Conservation (phyloP, 2,329 filamentous ascomycete genomes). For the Arachnopeziza araneosa region DNA sequence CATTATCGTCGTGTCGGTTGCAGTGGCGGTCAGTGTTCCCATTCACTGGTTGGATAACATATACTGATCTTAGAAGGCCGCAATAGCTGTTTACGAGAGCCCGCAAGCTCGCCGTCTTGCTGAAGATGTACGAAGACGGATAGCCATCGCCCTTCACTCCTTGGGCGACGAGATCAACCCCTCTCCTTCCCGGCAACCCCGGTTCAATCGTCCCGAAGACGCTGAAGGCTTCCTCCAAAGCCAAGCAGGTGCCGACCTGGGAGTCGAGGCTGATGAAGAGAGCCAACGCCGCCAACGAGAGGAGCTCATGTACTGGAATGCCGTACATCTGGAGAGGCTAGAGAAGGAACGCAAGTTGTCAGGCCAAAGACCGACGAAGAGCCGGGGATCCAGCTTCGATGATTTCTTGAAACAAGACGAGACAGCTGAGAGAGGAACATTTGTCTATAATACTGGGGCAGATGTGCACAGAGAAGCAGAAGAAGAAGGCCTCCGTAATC, state of each 20-base stretch:
- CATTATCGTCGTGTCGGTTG: constrained; percentile 29
- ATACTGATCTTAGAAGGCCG: constrained; percentile 16
- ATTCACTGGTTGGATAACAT: neutral
- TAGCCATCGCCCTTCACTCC: constrained; percentile 54
- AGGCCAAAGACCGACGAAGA: constrained; percentile 24
- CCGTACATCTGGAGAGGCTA: constrained; percentile 45
- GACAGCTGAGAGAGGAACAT: constrained; percentile 48
- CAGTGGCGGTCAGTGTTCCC: constrained; percentile 27
- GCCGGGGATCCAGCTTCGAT: constrained; percentile 41
- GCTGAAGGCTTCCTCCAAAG: constrained; percentile 57
- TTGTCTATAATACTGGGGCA: constrained; percentile 52
- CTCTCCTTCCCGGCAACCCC: constrained; percentile 36
- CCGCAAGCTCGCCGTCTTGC: constrained; percentile 58
- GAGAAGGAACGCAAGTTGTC: constrained; percentile 30
- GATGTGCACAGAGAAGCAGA: constrained; percentile 36
- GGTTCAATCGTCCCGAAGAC: constrained; percentile 62
- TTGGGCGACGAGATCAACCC: constrained; percentile 51
- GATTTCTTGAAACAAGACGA: constrained; percentile 51
- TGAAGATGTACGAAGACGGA: constrained; percentile 54
- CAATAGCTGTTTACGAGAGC: constrained; percentile 51
- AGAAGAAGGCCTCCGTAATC: constrained; percentile 44
- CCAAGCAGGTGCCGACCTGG: constrained; percentile 36
- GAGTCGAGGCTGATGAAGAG: constrained; percentile 58
- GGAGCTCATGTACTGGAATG: constrained; percentile 62
- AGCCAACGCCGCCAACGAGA: constrained; percentile 55